These are phyloP conservation scores for Artemisia annua DNA, from an alignment of 129 eudicot species.

Conservation along the genomic window DNA sequence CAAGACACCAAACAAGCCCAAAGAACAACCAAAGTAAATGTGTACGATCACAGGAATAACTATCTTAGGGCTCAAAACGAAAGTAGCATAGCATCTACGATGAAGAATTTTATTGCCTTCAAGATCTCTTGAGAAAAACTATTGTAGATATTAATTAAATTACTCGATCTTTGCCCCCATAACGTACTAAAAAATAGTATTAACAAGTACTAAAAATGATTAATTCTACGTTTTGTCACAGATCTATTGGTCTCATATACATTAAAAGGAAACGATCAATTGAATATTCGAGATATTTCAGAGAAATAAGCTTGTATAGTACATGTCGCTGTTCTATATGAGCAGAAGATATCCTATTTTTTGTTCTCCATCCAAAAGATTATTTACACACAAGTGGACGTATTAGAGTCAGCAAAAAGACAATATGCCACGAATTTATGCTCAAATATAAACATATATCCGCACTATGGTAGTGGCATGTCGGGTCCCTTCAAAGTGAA, in stretches of 20 bases:
- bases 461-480: constrained; percentile 38
- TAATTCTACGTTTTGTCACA: constrained; percentile 21
- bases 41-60: constrained; percentile 23
- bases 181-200: constrained; percentile 10
- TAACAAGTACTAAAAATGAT: constrained; percentile 25
- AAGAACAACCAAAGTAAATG: constrained; percentile 42
- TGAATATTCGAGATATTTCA: background rate
- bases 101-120: constrained; percentile 24
- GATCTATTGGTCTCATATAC: constrained; percentile 40
- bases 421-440: constrained; percentile 23
- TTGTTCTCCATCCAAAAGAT: constrained; percentile 4
- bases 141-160: constrained; percentile 28
- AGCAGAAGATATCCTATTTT: constrained; percentile 11
- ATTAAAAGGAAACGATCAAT: too few species aligned
- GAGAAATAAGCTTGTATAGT: constrained; percentile 8
- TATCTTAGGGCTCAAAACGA: constrained; percentile 19
- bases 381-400: constrained; percentile 34
- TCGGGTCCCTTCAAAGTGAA: constrained; percentile 38
- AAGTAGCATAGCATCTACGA: constrained; percentile 37
- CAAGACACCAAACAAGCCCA: constrained; percentile 61
- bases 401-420: constrained; percentile 34
- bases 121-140: constrained; percentile 29
- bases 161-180: constrained; percentile 23
- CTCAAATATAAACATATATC: constrained; percentile 16
- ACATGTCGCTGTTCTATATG: constrained; percentile 29